phyloP scores from a whole-genome alignment of 257 asterid species.

The Petunia secreta region DNA sequence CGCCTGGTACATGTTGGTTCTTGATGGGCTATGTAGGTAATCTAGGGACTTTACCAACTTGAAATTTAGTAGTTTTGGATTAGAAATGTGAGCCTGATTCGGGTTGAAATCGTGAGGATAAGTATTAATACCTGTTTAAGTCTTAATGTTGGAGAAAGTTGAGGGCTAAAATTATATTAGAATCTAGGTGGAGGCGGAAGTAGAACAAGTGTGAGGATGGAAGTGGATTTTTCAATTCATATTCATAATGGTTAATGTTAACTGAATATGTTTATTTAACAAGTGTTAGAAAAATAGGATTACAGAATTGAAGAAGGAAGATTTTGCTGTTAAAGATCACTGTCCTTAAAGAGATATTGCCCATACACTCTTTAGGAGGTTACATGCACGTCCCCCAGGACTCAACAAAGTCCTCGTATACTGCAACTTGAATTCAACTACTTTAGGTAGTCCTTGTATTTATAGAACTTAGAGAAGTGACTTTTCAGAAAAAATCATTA shows the following conservation, averaged over 20 bases:
- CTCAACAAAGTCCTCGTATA: no score
- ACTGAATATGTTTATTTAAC: neutral
- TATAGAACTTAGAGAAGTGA: no score
- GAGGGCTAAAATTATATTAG: neutral
- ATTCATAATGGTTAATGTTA: neutral
- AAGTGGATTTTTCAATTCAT: neutral
- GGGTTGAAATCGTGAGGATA: neutral
- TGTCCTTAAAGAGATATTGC: no score
- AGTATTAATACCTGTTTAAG: neutral
- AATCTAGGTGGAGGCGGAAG: neutral
- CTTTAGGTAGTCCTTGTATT: no score
- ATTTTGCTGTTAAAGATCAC: no score
- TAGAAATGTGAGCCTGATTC: neutral
- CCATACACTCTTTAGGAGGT: no score
- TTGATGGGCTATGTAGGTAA: neutral
- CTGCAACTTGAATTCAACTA: no score
- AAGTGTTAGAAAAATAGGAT: no score
- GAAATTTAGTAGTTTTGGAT: neutral
- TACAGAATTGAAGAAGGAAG: no score
- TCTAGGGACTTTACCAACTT: neutral
- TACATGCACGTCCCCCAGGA: no score
- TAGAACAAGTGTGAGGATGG: neutral
- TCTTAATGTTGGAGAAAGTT: constrained; percentile 6
- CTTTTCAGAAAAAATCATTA: no score
- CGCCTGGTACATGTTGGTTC: neutral